Evolutionary conservation across 164 flowering plant species (phyloP).

Genomic region (Dillenia suffruticosa): DNA sequence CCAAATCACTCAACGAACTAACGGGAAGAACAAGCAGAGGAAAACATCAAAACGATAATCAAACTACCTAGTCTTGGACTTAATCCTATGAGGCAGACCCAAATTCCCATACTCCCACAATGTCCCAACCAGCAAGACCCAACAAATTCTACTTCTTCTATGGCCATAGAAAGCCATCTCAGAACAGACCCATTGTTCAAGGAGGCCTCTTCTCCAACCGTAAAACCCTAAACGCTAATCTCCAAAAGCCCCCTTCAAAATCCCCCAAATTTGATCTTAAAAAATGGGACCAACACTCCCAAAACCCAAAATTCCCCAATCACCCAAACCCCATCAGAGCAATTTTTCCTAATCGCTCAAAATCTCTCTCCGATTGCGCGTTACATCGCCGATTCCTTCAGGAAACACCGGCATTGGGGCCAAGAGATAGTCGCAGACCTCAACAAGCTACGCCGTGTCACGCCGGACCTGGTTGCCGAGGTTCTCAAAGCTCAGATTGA

Average conservation of each 20-base stretch:
- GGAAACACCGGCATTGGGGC: constrained; percentile 64
- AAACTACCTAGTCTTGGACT: too few relatives aligned
- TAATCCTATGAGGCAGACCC: neutral
- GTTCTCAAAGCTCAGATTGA: constrained; percentile 66
- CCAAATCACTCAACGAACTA: too few relatives aligned
- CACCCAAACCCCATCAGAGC: constrained; percentile 34
- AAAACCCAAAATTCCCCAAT: constrained; percentile 12
- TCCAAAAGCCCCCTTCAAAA: constrained; percentile 10
- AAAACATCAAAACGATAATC: too few relatives aligned
- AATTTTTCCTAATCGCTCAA: constrained; percentile 40
- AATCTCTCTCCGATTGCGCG: constrained; percentile 85
- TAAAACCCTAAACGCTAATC: constrained; percentile 26
- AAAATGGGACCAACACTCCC: constrained; percentile 63
- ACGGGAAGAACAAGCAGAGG: too few relatives aligned
- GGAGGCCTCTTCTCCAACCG: constrained; percentile 87
- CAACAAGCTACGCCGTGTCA: constrained; percentile 74
- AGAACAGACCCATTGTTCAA: constrained; percentile 70
- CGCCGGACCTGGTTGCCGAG: constrained; percentile 75
- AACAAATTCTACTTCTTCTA: constrained; percentile 63
- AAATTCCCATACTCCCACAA: constrained; percentile 7
- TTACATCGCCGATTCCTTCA: constrained; percentile 79
- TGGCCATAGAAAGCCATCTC: constrained; percentile 84
- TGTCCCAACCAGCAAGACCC: constrained; percentile 3
- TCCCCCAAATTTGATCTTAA: constrained; percentile 37
- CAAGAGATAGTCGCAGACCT: constrained; percentile 57